These are phyloP conservation scores for Aspergillus affinis DNA, from an alignment of 495 filamentous ascomycete species.

Conservation along the genomic window DNA sequence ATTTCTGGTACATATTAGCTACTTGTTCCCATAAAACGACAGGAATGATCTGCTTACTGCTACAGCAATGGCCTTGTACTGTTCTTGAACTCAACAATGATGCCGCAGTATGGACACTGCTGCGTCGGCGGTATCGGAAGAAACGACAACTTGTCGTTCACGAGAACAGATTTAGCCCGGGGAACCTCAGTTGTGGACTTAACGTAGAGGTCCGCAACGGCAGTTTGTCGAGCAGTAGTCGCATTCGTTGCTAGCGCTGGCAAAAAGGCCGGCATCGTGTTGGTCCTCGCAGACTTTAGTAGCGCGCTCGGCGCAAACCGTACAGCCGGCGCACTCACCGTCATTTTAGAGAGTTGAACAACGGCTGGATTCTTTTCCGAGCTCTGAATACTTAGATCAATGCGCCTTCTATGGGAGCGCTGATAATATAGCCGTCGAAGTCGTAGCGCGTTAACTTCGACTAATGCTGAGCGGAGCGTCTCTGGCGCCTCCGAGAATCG, in stretches of 20 bases:
- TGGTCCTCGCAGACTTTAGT: constrained; percentile 21
- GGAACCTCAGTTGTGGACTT: constrained; percentile 29
- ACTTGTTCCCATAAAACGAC: constrained; percentile 13
- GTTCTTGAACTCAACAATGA: constrained; percentile 29
- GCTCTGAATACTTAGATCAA: constrained; percentile 26
- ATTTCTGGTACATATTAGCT: constrained; percentile 23
- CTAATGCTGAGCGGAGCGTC: constrained; percentile 28
- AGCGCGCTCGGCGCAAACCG: constrained; percentile 26
- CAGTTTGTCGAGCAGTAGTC: constrained; percentile 35
- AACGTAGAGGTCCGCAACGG: constrained; percentile 27
- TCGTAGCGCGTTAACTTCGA: constrained; percentile 34
- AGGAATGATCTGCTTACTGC: constrained; percentile 21
- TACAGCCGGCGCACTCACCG: constrained; percentile 20
- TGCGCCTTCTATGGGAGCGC: constrained; percentile 32
- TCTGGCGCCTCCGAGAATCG: constrained; percentile 31
- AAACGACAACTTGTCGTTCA: constrained; percentile 35
- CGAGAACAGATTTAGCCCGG: constrained; percentile 31
- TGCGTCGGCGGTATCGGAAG: constrained; percentile 28
- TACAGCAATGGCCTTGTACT: constrained; percentile 20
- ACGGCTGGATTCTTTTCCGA: constrained; percentile 18
- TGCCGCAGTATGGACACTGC: constrained; percentile 33
- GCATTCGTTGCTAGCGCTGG: constrained; percentile 30
- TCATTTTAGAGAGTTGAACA: constrained; percentile 29
- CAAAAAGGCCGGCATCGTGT: constrained; percentile 12
- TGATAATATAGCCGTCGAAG: constrained; percentile 38